A percentile compares a stretch with the other conserved stretches of the same genome.
Evolutionary conservation across 1,284 basidiomycete species (phyloP).

Genomic region (Mycena sp.): DNA sequence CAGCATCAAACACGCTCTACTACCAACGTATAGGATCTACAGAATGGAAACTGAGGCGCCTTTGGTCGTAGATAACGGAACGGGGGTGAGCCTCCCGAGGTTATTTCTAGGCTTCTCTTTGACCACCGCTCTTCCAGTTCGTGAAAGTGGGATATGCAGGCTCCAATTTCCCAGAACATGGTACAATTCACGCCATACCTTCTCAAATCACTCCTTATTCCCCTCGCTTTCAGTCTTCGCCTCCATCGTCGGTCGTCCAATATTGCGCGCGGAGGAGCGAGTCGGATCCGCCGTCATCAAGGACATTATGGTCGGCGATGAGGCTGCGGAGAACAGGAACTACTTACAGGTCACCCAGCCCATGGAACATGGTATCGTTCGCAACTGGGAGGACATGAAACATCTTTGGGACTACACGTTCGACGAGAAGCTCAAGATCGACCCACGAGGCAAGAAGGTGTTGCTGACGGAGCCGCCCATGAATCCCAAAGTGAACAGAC

Average conservation of each 20-base stretch:
- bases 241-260: conserved; percentile 95
- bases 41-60: conserved; percentile 76
- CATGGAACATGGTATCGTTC: conserved; percentile 99
- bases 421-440: conserved; percentile 92
- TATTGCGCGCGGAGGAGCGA: conserved; percentile 97
- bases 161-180: conserved; percentile 98
- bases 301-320: conserved; percentile 98
- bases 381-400: conserved; percentile 99
- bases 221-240: conserved; percentile 79
- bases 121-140: conserved; percentile 65
- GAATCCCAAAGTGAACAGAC: conserved; percentile 95
- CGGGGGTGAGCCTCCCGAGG: conserved; percentile 77
- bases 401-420: conserved; percentile 99
- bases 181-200: conserved; percentile 52
- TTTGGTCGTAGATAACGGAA: conserved; percentile 97
- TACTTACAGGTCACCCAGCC: conserved; percentile 98
- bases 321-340: conserved; percentile 93
- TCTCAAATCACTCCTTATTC: conserved; percentile 11
- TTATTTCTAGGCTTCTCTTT: conserved; percentile 19
- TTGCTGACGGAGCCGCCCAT: conserved; percentile 99
- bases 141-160: conserved; percentile 99
- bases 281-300: conserved; percentile 86
- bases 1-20: conserved; percentile 17
- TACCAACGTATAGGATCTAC: neutral
- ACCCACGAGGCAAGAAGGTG: conserved; percentile 90